Evolutionary conservation across 441 rosid species (phyloP).

Genomic region (Erodium chrysanthum): DNA sequence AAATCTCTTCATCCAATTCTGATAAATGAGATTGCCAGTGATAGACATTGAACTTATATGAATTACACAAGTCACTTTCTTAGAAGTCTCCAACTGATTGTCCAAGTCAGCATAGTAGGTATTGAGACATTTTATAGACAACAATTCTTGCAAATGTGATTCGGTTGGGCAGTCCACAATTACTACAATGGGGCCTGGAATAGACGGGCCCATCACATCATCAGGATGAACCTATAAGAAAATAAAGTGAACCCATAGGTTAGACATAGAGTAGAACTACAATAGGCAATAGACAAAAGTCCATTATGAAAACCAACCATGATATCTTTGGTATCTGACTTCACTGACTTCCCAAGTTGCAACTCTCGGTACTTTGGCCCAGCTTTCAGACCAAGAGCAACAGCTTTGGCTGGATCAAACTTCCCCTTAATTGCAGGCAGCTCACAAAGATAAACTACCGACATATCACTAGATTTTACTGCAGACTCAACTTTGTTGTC

Average conservation of each 20-base stretch:
- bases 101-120: conserved; percentile 38
- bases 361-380: conserved; percentile 74
- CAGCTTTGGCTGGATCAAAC: conserved; percentile 69
- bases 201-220: conserved; percentile 87
- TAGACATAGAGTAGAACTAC: conserved; percentile 1
- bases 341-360: conserved; percentile 74
- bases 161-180: conserved; percentile 88
- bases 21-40: conserved; percentile 43
- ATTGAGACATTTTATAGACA: conserved; percentile 37
- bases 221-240: conserved; percentile 60
- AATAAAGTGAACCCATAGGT: conserved; percentile 8
- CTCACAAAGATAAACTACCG: conserved; percentile 77
- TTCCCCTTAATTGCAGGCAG: conserved; percentile 74
- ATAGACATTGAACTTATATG: conserved; percentile 72
- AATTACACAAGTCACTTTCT: conserved; percentile 61
- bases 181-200: conserved; percentile 77
- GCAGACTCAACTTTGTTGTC: conserved; percentile 13
- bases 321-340: conserved; percentile 51
- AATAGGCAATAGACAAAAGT: conserved; percentile 12
- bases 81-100: conserved; percentile 24
- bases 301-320: conserved; percentile 34
- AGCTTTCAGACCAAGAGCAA: conserved; percentile 61
- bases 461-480: conserved; percentile 58
- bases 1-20: conserved; percentile 70
- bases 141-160: conserved; percentile 44